These are phyloP conservation scores for Hippophae gyantsensis DNA, from an alignment of 306 rosid species.

Conservation along the genomic window DNA sequence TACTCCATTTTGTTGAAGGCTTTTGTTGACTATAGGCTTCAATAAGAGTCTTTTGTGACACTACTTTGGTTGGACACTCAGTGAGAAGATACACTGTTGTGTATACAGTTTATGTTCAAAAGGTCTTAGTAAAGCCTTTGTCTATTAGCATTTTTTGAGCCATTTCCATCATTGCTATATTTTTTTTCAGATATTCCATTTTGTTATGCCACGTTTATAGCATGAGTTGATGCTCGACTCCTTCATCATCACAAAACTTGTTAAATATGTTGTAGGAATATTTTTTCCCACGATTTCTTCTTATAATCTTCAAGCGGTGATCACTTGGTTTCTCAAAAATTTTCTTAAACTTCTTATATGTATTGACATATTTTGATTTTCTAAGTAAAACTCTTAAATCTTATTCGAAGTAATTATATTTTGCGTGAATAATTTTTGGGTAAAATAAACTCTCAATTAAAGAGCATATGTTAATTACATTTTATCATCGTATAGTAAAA, in stretches of 20 bases:
- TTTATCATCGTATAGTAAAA: too few relatives aligned
- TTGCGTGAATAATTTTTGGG: not conserved
- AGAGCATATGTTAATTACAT: too few relatives aligned
- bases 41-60: too few relatives aligned
- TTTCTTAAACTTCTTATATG: not conserved
- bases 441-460: not conserved
- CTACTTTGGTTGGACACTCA: too few relatives aligned
- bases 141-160: too few relatives aligned
- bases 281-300: not conserved
- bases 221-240: constrained; percentile 1
- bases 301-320: not conserved
- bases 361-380: not conserved
- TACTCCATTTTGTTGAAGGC: constrained; percentile 1
- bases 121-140: too few relatives aligned
- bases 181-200: not conserved
- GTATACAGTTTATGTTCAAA: too few relatives aligned
- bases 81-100: too few relatives aligned
- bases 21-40: too few relatives aligned
- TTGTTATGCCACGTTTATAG: not conserved
- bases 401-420: not conserved
- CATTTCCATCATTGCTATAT: too few relatives aligned
- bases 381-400: not conserved
- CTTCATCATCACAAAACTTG: constrained; percentile 1
- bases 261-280: not conserved
- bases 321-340: not conserved